These are phyloP conservation scores for Bombardia bombarda DNA, from an alignment of 495 filamentous ascomycete genomes.

Conservation along the genomic window DNA sequence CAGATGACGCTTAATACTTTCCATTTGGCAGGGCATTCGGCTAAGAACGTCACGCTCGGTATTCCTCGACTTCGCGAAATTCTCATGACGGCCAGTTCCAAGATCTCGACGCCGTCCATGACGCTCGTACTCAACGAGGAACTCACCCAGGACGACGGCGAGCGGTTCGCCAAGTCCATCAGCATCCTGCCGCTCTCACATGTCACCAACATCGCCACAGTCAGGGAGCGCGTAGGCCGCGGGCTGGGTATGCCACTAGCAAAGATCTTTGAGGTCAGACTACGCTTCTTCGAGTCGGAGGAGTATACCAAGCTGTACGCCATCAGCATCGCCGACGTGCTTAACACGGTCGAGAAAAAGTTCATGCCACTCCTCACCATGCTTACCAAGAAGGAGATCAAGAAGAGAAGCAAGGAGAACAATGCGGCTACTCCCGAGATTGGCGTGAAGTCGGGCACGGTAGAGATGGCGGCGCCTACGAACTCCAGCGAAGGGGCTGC, in stretches of 20 bases:
- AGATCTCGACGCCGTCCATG: conserved; percentile 89
- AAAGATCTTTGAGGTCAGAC: conserved; percentile 75
- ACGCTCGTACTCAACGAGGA: conserved; percentile 71
- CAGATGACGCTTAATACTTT: conserved; percentile 99
- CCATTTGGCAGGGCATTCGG: conserved; percentile 96
- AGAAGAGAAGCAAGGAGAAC: conserved; percentile 60
- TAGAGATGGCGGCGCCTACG: conserved; percentile 48
- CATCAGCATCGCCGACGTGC: conserved; percentile 68
- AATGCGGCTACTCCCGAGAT: conserved; percentile 71
- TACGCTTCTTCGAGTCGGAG: conserved; percentile 73
- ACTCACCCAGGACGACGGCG: conserved; percentile 56
- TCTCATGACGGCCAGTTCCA: conserved; percentile 88
- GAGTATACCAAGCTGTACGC: conserved; percentile 84
- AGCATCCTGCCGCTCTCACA: conserved; percentile 82
- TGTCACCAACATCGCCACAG: conserved; percentile 72
- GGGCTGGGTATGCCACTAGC: conserved; percentile 57
- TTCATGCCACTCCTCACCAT: conserved; percentile 64
- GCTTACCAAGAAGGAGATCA: conserved; percentile 65
- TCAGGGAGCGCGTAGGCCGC: conserved; percentile 66
- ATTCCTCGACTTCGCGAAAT: conserved; percentile 97
- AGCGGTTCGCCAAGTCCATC: conserved; percentile 85
- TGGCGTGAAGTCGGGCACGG: conserved; percentile 64
- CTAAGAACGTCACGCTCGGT: conserved; percentile 98
- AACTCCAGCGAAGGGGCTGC: conserved; percentile 32
- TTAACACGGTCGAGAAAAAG: conserved; percentile 66